Conservation (phyloP, 257 asterid species). For the Salvia miltiorrhiza region DNA sequence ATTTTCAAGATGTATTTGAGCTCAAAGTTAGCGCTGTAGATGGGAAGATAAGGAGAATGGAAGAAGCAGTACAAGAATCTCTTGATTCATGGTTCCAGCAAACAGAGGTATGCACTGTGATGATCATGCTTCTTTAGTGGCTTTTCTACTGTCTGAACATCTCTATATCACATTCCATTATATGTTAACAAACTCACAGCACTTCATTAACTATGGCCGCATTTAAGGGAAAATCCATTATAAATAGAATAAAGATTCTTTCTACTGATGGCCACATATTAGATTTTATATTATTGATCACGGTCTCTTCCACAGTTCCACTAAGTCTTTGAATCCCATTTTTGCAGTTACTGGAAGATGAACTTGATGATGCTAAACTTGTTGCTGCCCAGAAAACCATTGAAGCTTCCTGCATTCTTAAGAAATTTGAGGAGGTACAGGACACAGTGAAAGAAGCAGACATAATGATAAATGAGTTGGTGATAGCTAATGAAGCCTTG, state of each 20-base stretch:
- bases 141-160: conserved; percentile 1
- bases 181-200: not conserved
- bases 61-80: conserved; percentile 45
- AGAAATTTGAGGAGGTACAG: conserved; percentile 89
- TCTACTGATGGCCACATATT: not conserved
- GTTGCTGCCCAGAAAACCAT: conserved; percentile 76
- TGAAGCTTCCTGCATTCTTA: conserved; percentile 79
- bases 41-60: conserved; percentile 49
- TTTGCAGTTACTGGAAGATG: conserved; percentile 72
- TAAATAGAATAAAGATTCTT: not conserved
- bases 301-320: not conserved
- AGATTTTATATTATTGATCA: conserved; percentile 7
- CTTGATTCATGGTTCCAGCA: conserved; percentile 55
- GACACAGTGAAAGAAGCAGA: conserved; percentile 88
- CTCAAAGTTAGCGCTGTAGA: conserved; percentile 46
- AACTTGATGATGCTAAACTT: conserved; percentile 73
- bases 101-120: conserved; percentile 51
- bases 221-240: not conserved
- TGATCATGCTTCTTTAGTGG: not conserved
- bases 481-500: conserved; percentile 83
- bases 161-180: not conserved
- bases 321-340: not conserved
- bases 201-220: not conserved
- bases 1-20: conserved; percentile 53
- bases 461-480: conserved; percentile 78